phyloP scores from a whole-genome alignment of 106 monocot genomes.

The Posidonia australis region DNA sequence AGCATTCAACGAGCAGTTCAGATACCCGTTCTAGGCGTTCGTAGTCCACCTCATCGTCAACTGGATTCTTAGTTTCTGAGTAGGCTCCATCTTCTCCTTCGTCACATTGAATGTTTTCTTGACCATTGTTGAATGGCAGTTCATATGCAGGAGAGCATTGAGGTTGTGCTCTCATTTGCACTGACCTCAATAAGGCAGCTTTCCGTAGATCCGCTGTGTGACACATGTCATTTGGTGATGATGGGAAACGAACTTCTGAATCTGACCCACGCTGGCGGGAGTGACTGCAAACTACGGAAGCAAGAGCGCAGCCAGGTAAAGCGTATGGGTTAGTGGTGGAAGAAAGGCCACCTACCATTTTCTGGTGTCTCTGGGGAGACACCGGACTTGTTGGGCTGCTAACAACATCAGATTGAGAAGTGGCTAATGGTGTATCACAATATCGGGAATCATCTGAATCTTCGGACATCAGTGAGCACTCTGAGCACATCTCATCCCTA shows the following conservation, averaged over 20 bases:
- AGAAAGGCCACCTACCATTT: background rate
- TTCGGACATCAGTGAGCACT: conserved; percentile 93
- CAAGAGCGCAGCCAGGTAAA: conserved; percentile 31
- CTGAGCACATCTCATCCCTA: conserved; percentile 58
- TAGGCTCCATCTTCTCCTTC: conserved; percentile 30
- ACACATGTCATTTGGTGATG: conserved; percentile 85
- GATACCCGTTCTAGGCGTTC: conserved; percentile 22
- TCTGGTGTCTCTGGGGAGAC: conserved; percentile 56
- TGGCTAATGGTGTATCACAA: conserved; percentile 23
- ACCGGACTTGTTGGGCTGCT: conserved; percentile 45
- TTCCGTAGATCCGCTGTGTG: conserved; percentile 63
- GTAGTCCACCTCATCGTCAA: conserved; percentile 24
- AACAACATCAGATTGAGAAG: conserved; percentile 27
- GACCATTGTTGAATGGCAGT: conserved; percentile 20
- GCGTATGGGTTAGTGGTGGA: conserved; percentile 15
- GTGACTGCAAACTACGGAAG: conserved; percentile 44
- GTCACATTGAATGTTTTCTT: conserved; percentile 28
- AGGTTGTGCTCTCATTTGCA: conserved; percentile 77
- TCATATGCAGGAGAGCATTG: conserved; percentile 33
- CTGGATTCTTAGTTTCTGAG: conserved; percentile 26
- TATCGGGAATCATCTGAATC: conserved; percentile 75
- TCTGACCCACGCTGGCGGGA: conserved; percentile 61
- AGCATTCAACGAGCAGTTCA: background rate
- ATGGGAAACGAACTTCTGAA: conserved; percentile 67
- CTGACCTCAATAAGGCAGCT: conserved; percentile 71